Conservation (phyloP, 164 flowering plant genomes). For the Berberis thunbergii region DNA sequence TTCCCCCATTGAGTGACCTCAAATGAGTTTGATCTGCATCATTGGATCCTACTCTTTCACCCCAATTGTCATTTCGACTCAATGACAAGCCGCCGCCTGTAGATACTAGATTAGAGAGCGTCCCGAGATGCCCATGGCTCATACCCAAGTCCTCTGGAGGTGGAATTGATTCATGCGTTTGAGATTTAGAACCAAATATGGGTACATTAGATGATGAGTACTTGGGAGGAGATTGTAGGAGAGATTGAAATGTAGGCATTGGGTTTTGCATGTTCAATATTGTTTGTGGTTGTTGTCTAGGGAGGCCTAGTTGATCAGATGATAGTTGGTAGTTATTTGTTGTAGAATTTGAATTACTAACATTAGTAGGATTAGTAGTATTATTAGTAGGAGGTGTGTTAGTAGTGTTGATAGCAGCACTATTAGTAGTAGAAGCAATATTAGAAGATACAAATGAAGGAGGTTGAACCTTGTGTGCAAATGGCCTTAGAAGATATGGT, state of each 20-base stretch:
- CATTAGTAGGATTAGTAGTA: no score
- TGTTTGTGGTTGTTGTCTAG: constrained; percentile 10
- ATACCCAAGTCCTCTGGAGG: constrained; percentile 8
- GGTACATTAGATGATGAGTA: constrained; percentile 14
- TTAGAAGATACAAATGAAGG: constrained; percentile 7
- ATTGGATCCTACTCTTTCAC: not conserved
- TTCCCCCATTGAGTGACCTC: not conserved
- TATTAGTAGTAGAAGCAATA: constrained; percentile 8
- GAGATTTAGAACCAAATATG: no score
- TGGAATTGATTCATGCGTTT: not conserved
- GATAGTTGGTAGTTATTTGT: constrained; percentile 15
- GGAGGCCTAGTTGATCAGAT: constrained; percentile 21
- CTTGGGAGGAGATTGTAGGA: constrained; percentile 14
- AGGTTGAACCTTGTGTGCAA: constrained; percentile 33
- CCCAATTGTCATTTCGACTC: constrained; percentile 6
- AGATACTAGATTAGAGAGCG: constrained; percentile 9
- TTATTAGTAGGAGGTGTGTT: not conserved
- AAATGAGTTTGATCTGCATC: not conserved
- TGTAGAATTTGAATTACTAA: constrained; percentile 9
- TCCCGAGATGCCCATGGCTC: constrained; percentile 7
- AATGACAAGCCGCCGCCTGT: no score
- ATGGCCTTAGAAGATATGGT: constrained; percentile 42
- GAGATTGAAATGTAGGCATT: constrained; percentile 33
- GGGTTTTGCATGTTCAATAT: constrained; percentile 15
- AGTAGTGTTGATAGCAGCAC: not conserved